Evolutionary conservation across 2,329 filamentous ascomycete genomes (phyloP).

Genomic region (Dactylellina drechsleri): DNA sequence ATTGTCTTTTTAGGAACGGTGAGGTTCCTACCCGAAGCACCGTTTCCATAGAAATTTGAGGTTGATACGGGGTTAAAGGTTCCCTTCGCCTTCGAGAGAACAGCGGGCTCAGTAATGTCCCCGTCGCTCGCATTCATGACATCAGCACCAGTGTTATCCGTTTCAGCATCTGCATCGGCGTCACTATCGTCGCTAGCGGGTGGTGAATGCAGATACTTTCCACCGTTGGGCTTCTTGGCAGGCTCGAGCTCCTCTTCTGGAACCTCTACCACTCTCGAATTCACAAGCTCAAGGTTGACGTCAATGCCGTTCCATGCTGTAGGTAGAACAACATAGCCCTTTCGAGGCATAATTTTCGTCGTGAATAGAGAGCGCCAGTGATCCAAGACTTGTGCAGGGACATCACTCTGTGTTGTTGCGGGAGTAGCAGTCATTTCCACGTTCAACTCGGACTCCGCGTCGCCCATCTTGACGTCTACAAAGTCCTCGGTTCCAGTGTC

Average conservation of each 20-base stretch:
- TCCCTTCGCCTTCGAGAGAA: slow-evolving; percentile 6
- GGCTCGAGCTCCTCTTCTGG: slow-evolving; percentile 35
- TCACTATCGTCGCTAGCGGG: slow-evolving; percentile 56
- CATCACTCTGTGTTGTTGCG: slow-evolving; percentile 59
- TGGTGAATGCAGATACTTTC: slow-evolving; percentile 47
- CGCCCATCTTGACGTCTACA: slow-evolving; percentile 87
- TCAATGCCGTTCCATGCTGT: slow-evolving; percentile 75
- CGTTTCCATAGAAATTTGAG: slow-evolving; percentile 45
- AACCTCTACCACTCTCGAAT: slow-evolving; percentile 37
- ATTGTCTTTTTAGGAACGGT: slow-evolving; percentile 34
- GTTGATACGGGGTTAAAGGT: slow-evolving; percentile 28
- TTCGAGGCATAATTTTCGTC: slow-evolving; percentile 73
- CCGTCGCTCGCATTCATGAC: slow-evolving; percentile 63
- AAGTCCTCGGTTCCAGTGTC: slow-evolving; percentile 84
- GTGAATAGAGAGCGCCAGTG: slow-evolving; percentile 73
- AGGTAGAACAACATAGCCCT: slow-evolving; percentile 70
- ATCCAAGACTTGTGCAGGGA: slow-evolving; percentile 54
- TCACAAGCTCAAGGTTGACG: slow-evolving; percentile 55
- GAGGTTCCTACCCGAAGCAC: slow-evolving; percentile 2
- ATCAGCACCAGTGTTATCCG: slow-evolving; percentile 64
- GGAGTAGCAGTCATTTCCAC: slow-evolving; percentile 49
- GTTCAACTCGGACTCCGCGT: slow-evolving; percentile 64
- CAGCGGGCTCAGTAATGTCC: slow-evolving; percentile 56
- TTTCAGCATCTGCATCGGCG: slow-evolving; percentile 64
- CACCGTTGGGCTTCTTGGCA: slow-evolving; percentile 33